Conservation (phyloP, 2,329 filamentous ascomycete species). For the Sporothrix euskadiensis region DNA sequence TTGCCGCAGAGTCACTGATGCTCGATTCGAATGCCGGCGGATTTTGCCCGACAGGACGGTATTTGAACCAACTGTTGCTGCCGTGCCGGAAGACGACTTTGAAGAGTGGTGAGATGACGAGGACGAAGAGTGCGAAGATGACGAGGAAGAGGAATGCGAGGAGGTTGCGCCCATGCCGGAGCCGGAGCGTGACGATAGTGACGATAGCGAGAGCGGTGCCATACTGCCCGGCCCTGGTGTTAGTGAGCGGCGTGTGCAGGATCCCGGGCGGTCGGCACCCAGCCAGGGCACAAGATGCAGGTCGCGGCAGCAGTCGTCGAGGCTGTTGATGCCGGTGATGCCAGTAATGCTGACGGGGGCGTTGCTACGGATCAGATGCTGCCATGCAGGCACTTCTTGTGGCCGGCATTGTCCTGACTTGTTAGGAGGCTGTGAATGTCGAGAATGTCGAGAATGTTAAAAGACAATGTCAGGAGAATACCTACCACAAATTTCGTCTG, state of each 20-base stretch:
- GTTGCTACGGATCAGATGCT: constrained; percentile 42
- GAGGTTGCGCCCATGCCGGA: not conserved
- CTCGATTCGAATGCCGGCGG: not conserved
- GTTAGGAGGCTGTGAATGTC: not conserved
- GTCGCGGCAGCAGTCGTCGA: constrained; percentile 22
- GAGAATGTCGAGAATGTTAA: no score
- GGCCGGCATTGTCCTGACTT: constrained; percentile 43
- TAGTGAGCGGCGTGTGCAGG: not conserved
- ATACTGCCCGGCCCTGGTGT: constrained; percentile 7
- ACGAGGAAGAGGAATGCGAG: not conserved
- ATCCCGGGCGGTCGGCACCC: not conserved
- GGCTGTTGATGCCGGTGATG: constrained; percentile 28
- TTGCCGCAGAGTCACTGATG: not conserved
- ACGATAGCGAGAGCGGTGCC: not conserved
- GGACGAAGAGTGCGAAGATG: not conserved
- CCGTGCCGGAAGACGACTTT: not conserved
- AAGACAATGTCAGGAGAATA: not conserved
- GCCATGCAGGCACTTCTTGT: constrained; percentile 41
- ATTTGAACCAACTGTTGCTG: not conserved
- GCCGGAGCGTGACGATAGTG: not conserved
- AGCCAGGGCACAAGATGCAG: constrained; percentile 7
- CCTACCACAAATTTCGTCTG: not conserved
- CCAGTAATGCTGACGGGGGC: constrained; percentile 27
- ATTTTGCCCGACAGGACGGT: constrained; percentile 6
- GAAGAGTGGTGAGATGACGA: not conserved